Percentiles rank a stretch among this genome's conserved stretches.
phyloP scores from a whole-genome alignment of 140 eudicot genomes.

The Flaveria floridana region DNA sequence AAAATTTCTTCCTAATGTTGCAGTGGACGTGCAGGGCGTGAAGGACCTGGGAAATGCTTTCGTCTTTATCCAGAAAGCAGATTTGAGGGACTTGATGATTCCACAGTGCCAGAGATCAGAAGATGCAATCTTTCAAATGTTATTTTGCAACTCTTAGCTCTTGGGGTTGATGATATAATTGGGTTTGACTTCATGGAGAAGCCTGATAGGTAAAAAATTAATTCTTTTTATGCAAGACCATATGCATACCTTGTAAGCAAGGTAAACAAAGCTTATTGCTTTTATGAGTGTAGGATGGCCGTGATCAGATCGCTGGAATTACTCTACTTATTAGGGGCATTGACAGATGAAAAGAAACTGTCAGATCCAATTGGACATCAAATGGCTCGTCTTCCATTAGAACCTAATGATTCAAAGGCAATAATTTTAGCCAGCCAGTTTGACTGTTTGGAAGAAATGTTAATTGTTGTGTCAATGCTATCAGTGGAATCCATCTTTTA shows the following conservation, averaged over 20 bases:
- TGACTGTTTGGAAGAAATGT: conserved; percentile 88
- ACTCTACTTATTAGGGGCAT: conserved; percentile 75
- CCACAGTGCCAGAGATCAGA: conserved; percentile 87
- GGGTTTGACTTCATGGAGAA: conserved; percentile 95
- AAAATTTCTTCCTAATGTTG: not conserved
- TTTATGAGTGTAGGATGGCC: conserved; percentile 53
- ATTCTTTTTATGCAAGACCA: not conserved
- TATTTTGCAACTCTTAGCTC: conserved; percentile 90
- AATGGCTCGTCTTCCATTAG: conserved; percentile 89
- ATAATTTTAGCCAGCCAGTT: conserved; percentile 76
- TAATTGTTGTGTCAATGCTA: conserved; percentile 82
- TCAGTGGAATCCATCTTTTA: conserved; percentile 93
- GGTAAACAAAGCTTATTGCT: not conserved
- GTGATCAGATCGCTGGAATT: conserved; percentile 75
- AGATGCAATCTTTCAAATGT: conserved; percentile 85
- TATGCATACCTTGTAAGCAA: not conserved
- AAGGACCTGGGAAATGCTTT: conserved; percentile 96
- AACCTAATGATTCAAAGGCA: conserved; percentile 83
- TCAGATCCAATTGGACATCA: conserved; percentile 89
- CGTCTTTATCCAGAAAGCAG: conserved; percentile 82
- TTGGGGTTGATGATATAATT: conserved; percentile 77
- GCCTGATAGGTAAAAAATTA: conserved; percentile 62
- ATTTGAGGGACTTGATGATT: conserved; percentile 71
- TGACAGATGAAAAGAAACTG: conserved; percentile 69
- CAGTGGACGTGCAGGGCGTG: conserved; percentile 99